Conservation (phyloP, 257 asterid genomes). For the Solanum appendiculatum region DNA sequence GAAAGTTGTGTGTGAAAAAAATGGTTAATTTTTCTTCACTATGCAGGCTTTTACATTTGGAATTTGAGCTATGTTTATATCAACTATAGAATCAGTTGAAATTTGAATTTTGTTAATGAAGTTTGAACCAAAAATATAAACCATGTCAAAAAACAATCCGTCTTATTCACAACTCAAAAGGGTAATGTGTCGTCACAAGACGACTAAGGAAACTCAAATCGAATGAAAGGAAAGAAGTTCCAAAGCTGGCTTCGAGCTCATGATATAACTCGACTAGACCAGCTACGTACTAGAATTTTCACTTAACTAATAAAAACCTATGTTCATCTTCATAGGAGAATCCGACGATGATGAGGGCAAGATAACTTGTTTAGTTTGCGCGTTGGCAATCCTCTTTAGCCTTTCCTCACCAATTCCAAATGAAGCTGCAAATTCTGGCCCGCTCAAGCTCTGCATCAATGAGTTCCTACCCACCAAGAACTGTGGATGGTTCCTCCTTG, state of each 20-base stretch:
- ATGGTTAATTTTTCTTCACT: neutral
- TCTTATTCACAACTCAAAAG: neutral
- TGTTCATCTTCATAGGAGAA: conserved; percentile 30
- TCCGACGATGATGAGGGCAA: conserved; percentile 39
- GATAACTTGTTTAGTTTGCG: conserved; percentile 44
- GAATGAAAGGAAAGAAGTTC: neutral
- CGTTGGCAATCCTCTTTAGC: conserved; percentile 21
- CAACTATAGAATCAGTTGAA: neutral
- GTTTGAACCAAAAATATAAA: neutral
- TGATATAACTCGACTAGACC: neutral
- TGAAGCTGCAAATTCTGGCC: conserved; percentile 66
- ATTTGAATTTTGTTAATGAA: neutral
- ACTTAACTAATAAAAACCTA: conserved; percentile 7
- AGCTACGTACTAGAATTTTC: neutral
- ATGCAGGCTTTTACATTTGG: neutral
- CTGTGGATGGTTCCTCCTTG: conserved; percentile 63
- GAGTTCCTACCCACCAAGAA: conserved; percentile 63
- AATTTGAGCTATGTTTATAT: neutral
- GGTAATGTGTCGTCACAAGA: neutral
- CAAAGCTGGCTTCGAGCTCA: neutral
- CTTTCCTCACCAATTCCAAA: conserved; percentile 48
- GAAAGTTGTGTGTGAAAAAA: neutral
- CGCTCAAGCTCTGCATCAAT: conserved; percentile 34
- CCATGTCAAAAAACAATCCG: neutral
- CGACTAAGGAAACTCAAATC: neutral